Evolutionary conservation across 306 rosid species (phyloP).

Genomic region (Medicago truncatula): MtrunA17r5.0-ANR NC_053042.1:56383001-56383500

Average conservation of each 20-base stretch:
- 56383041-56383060: too few relatives aligned
- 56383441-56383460: slow-evolving; percentile 36
- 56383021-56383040: too few relatives aligned
- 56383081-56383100: background rate
- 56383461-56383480: slow-evolving; percentile 89
- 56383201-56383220: too few relatives aligned
- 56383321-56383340: background rate
- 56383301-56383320: background rate
- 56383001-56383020: too few relatives aligned
- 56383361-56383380: slow-evolving; percentile 17
- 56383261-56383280: background rate
- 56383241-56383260: too few relatives aligned
- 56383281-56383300: background rate
- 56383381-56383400: slow-evolving; percentile 2
- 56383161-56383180: too few relatives aligned
- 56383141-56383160: too few relatives aligned
- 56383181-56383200: too few relatives aligned
- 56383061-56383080: too few relatives aligned
- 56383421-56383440: slow-evolving; percentile 3
- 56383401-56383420: slow-evolving; percentile 13
- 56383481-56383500: slow-evolving; percentile 75
- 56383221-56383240: too few relatives aligned
- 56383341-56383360: background rate
- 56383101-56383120: background rate
- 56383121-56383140: too few relatives aligned